phyloP scores from a whole-genome alignment of 176 grass and related monocot genomes.

The Metroxylon sagu region DNA sequence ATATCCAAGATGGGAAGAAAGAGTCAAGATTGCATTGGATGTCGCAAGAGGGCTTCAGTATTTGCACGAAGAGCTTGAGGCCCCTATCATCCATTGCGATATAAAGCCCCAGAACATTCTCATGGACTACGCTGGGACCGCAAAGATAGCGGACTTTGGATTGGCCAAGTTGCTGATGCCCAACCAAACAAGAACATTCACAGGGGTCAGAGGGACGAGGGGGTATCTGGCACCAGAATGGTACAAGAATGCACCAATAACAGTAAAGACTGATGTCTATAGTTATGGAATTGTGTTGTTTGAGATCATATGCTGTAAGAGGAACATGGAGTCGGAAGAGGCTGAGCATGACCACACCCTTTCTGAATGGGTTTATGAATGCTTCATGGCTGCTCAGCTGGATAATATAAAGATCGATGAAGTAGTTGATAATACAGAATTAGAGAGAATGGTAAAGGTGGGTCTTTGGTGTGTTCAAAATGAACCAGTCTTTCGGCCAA shows the following conservation, averaged over 20 bases:
- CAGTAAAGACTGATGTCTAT: slow-evolving; percentile 48
- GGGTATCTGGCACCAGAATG: slow-evolving; percentile 46
- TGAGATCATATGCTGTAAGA: slow-evolving; percentile 29
- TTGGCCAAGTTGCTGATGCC: slow-evolving; percentile 40
- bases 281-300: slow-evolving; percentile 52
- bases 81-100: slow-evolving; percentile 43
- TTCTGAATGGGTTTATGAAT: slow-evolving; percentile 22
- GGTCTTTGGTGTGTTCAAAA: too few relatives aligned
- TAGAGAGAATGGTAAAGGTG: too few relatives aligned
- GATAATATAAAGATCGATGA: too few relatives aligned
- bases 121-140: slow-evolving; percentile 28
- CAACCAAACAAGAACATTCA: slow-evolving; percentile 32
- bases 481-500: too few relatives aligned
- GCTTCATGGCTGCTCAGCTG: neutral
- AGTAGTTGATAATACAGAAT: too few relatives aligned
- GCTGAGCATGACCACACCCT: slow-evolving; percentile 13
- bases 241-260: slow-evolving; percentile 18
- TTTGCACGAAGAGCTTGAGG: slow-evolving; percentile 36
- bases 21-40: slow-evolving; percentile 30
- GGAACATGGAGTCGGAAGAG: slow-evolving; percentile 33
- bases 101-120: slow-evolving; percentile 57
- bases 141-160: slow-evolving; percentile 52
- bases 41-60: slow-evolving; percentile 26
- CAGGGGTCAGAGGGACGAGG: slow-evolving; percentile 33
- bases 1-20: slow-evolving; percentile 23